Base-by-base conservation (phyloP, 345 rosid genomes). In the Camelina sativa region DNA sequence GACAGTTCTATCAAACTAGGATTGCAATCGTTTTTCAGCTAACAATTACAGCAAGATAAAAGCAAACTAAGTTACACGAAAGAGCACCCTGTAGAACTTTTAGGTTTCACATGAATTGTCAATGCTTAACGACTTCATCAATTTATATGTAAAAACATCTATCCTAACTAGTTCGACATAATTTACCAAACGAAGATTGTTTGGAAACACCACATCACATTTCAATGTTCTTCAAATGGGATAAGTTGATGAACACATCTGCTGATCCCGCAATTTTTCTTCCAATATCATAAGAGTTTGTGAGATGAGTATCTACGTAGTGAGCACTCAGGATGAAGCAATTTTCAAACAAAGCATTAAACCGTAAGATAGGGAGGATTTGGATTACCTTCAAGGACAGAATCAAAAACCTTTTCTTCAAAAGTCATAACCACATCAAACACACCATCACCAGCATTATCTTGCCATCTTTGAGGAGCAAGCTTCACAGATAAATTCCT, bases 401-500 rank as follows among this genome's bases (percentile, higher is more conserved):
- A 88, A 79, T 94, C 99, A 0, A 94, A 94, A 60, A 94, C 97
- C 80, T 91, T 90, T 73, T 94, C 97, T 85, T 94, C 98, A 76
- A 94, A 94, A 0, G 96, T 72, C 65, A 94, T 76, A 5, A 92
- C 91, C 20, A 92, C 83, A 76, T 90, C 91, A 62, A 95, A 94
- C 20, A 69, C 72, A 62, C 99, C 99, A 84, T 92, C 98, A 8
- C 84, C 85, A 78, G 89, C 92, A 80, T 92, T 95, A 12, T 92
- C 93, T 81, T 95, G 97, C 97, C 99, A 95, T 19, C 97, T 87
- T 59, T 95, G 99, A 0, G 99, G 99, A 22, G 97, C 97, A 56
- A 84, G 72, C 77, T 92, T 92, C 67, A 90, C 92, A 11, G 85
- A 63, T 28, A 72, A 73, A 77, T 95, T 95, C 77, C 99, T 90